phyloP scores from a whole-genome alignment of 208 protist genomes.

The Trypanosoma lewisi region DNA sequence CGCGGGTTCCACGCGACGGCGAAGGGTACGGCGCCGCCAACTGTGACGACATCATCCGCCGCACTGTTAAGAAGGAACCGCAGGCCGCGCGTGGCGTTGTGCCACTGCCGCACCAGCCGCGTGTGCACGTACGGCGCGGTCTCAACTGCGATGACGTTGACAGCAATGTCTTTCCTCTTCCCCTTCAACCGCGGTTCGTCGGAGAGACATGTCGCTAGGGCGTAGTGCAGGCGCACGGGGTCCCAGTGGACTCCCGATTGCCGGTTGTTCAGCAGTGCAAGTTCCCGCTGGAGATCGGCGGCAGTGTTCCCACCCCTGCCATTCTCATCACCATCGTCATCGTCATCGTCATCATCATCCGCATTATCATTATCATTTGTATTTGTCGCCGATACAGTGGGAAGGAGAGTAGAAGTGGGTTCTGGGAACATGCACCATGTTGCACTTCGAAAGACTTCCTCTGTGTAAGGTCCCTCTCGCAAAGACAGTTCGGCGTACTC shows the following conservation, averaged over 20 bases:
- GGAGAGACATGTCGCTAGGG: slow-evolving; percentile 24
- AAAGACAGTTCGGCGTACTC: slow-evolving; percentile 22
- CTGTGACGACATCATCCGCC: not conserved
- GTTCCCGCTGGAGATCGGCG: slow-evolving; percentile 2
- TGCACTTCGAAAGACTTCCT: slow-evolving; percentile 8
- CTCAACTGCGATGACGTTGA: slow-evolving; percentile 62
- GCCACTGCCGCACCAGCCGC: slow-evolving; percentile 81
- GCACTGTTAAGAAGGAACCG: slow-evolving; percentile 29
- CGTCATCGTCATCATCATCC: not conserved
- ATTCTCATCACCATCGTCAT: not conserved
- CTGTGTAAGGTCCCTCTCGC: slow-evolving; percentile 21
- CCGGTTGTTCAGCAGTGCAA: slow-evolving; percentile 9
- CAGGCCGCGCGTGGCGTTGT: slow-evolving; percentile 69
- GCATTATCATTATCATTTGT: slow-evolving; percentile 2
- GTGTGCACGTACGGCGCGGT: slow-evolving; percentile 61
- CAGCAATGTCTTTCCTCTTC: slow-evolving; percentile 3
- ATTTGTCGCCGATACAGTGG: not conserved
- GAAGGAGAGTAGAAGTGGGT: not conserved
- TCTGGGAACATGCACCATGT: slow-evolving; percentile 15
- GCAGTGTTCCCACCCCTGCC: not conserved
- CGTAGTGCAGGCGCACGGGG: slow-evolving; percentile 61
- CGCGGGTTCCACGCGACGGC: slow-evolving; percentile 66
- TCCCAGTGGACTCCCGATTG: slow-evolving; percentile 26
- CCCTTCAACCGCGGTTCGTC: not conserved
- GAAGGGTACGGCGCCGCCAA: slow-evolving; percentile 22